phyloP scores from a whole-genome alignment of 2,329 filamentous ascomycete species.

The Penicillium sp. region DNA sequence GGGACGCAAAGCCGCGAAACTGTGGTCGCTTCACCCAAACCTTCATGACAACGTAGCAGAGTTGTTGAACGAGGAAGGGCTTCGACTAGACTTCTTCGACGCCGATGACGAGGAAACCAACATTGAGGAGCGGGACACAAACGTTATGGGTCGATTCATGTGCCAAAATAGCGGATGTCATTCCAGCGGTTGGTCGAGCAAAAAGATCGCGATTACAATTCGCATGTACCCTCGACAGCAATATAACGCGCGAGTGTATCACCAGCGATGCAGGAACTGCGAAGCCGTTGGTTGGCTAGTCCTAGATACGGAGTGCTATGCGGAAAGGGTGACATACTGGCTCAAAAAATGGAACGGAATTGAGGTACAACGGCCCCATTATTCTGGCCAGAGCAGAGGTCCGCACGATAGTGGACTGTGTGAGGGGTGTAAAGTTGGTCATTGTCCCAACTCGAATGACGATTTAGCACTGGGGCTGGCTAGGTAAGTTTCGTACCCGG shows the following conservation, averaged over 20 bases:
- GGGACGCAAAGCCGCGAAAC: conserved; percentile 20
- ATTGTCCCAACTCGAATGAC: too few relatives aligned
- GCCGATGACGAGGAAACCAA: conserved; percentile 19
- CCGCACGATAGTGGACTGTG: too few relatives aligned
- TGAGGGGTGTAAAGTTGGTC: too few relatives aligned
- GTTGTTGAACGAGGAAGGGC: conserved; percentile 23
- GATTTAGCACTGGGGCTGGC: too few relatives aligned
- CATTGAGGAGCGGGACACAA: conserved; percentile 18
- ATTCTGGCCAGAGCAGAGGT: too few relatives aligned
- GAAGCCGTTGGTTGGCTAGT: background rate
- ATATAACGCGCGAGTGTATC: background rate
- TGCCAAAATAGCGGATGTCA: conserved; percentile 21
- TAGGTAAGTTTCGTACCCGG: too few relatives aligned
- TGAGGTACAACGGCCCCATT: too few relatives aligned
- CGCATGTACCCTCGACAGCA: background rate
- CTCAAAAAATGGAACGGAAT: too few relatives aligned
- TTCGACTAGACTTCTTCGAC: conserved; percentile 21
- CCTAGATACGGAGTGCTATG: conserved; percentile 4
- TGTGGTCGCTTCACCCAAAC: conserved; percentile 23
- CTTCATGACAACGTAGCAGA: conserved; percentile 26
- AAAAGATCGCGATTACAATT: conserved; percentile 2
- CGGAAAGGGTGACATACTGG: conserved; percentile 6
- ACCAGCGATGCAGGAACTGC: conserved; percentile 1
- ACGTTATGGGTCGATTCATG: conserved; percentile 17
- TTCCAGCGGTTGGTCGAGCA: conserved; percentile 22